Evolutionary conservation across 2,329 filamentous ascomycete species (phyloP).

Genomic region (Aspergillus ibericus): DNA sequence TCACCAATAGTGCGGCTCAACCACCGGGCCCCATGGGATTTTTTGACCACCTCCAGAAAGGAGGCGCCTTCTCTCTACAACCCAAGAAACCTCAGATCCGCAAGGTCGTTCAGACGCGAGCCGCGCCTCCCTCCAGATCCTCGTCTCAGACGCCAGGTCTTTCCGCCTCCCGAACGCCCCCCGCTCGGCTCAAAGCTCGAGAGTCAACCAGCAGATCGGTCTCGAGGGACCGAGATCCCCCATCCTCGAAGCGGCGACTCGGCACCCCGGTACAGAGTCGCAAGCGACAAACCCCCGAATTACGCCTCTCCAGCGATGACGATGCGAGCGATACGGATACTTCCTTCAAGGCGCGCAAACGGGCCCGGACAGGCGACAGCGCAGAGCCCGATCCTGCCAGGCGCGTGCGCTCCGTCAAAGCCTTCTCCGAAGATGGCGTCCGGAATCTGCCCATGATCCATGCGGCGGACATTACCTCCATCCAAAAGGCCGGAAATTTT

Average conservation of each 20-base stretch:
- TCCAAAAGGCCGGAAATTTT: constrained; percentile 50
- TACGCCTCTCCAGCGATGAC: constrained; percentile 42
- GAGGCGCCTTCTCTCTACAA: constrained; percentile 43
- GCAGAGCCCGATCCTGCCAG: constrained; percentile 48
- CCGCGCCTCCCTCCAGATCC: constrained; percentile 30
- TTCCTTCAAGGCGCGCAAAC: constrained; percentile 46
- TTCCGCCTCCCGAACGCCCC: constrained; percentile 21
- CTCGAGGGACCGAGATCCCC: constrained; percentile 30
- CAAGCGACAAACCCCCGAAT: constrained; percentile 42
- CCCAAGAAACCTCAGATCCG: constrained; percentile 44
- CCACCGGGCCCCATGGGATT: constrained; percentile 39
- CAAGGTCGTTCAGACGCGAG: constrained; percentile 42
- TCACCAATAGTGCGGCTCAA: constrained; percentile 4
- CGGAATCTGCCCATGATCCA: constrained; percentile 48
- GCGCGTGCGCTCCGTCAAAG: constrained; percentile 45
- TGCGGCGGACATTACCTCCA: constrained; percentile 49
- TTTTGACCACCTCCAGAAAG: constrained; percentile 48
- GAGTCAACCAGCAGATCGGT: constrained; percentile 29
- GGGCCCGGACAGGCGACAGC: constrained; percentile 40
- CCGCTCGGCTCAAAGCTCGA: constrained; percentile 26
- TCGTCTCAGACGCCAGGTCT: constrained; percentile 25
- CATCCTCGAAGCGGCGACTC: constrained; percentile 31
- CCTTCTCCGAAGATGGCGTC: constrained; percentile 45
- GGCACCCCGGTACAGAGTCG: constrained; percentile 33
- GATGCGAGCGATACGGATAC: constrained; percentile 44